Base-by-base conservation (phyloP, 371 early-diverging fungal genomes). In the Rhizopus sp. region DNA sequence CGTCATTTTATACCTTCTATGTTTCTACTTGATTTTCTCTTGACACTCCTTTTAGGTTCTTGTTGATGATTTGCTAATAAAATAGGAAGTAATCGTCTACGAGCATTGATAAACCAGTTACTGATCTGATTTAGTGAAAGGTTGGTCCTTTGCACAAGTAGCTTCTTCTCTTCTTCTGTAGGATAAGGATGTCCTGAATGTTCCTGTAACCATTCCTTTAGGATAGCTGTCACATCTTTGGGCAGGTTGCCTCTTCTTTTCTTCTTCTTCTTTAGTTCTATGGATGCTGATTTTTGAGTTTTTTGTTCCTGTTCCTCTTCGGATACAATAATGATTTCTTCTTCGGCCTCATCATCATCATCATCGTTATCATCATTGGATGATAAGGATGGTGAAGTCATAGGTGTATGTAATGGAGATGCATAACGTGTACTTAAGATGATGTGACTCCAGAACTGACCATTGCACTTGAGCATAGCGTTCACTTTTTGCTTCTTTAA, bases 61-160 rank as follows among this genome's bases (percentile, higher is more conserved):
- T 9, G 32, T 23, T 37, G 46, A 29, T n/a, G n/a, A 37, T 23
- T 6, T 37, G 5, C 3, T 23, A 46, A 53, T 15, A 47, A 46
- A n/a, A 17, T 35, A 34, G 77, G 77, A 37, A 82, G 33, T 23
- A 75, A 72, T 37, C 91, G 75, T 55, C 90, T 61, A 3, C 92
- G 57, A 0, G 90, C 90, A 74, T 91, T 90, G 50, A 92, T 88
- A 62, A 91, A 92, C 91, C 91, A 91, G 60, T 91, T 88, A 47
- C 86, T 89, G 48, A 90, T 84, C 65, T 92, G 92, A 48, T 80
- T 83, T 53, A 84, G 57, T 3, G 75, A 82, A 32, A 92, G 64
- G 3, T 83, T 80, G 0, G 90, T 90, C 9, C 75, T 69, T 37
- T 66, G 57, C 3, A 77, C 69, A 29, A 90, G 64, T 16, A 52